Evolutionary conservation across 1,284 basidiomycete genomes (phyloP), one percentile per base, ranked within the genome.

Genomic region (Meira miltonrushii): DNA sequence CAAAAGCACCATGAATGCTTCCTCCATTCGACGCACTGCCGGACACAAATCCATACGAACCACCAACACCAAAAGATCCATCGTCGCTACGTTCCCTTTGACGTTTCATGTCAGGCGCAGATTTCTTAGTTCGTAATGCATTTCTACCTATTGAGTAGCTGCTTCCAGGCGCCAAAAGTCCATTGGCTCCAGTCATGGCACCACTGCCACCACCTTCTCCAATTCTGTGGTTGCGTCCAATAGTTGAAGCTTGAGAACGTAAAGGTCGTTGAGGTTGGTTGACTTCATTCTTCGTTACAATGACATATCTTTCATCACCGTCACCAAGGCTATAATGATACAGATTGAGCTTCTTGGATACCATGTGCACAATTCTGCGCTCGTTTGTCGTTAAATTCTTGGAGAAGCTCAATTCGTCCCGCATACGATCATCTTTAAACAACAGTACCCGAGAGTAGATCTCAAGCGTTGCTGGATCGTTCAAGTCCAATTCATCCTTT

Each of bases 361-460:
- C 89, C 57, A 97, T 83, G 79, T 99, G 94, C 17, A 98, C 94
- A 17, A 92, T 88, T 62, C 92, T 83, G 55, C 94, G 82, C 79
- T 97, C 93, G 74, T 88, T 88, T 15, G 91, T 85, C 19, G 85
- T 84, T 17, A 97, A 84, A 17, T 87, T 87, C 62, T 90, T 83
- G 38, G 92, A 93, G 79, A 98, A 97, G 4, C 92, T 89, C 43
- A 98, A 85, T 80, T 98, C 94, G 72, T 98, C 94, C 38, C 95
- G 86, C 90, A 98, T 93, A 65, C 85, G 87, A 79, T 98, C 94
- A 72, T 96, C 93, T 81, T 95, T 96, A 86, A 99, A 99, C 44
- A 97, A 84, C 49, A 97, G 82, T 58, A 97, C 91, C 66, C 93
- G 85, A 58, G 94, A 97, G 79, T 97, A 98, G 70, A 99, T 95